Conservation (phyloP, 768 basidiomycete species). For the Austroboletus eburneus region DNA sequence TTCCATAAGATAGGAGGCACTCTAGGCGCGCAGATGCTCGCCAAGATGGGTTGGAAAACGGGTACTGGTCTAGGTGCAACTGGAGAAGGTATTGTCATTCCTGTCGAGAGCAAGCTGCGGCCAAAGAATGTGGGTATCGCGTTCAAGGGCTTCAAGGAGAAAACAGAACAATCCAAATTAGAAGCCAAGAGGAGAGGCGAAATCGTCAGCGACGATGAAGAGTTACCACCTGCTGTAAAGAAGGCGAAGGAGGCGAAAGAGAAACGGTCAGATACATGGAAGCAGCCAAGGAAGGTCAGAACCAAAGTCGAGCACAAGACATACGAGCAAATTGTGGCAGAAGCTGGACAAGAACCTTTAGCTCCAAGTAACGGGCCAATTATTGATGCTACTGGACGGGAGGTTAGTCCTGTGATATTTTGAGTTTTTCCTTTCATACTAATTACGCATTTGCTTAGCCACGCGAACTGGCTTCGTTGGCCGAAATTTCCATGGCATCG, state of each 20-base stretch:
- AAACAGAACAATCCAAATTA: slow-evolving; percentile 76
- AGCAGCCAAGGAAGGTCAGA: slow-evolving; percentile 79
- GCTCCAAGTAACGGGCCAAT: slow-evolving; percentile 73
- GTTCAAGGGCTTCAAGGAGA: slow-evolving; percentile 82
- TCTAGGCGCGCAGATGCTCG: slow-evolving; percentile 85
- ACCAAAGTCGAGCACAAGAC: slow-evolving; percentile 90
- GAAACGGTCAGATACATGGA: slow-evolving; percentile 79
- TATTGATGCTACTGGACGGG: slow-evolving; percentile 91
- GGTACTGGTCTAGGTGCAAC: slow-evolving; percentile 72
- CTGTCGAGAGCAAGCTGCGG: slow-evolving; percentile 79
- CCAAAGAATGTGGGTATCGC: slow-evolving; percentile 87
- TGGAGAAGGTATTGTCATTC: slow-evolving; percentile 83
- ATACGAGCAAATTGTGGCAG: slow-evolving; percentile 92
- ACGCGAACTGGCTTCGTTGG: slow-evolving; percentile 82
- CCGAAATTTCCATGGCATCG: slow-evolving; percentile 66
- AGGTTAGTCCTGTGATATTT: slow-evolving; percentile 47
- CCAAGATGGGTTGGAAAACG: slow-evolving; percentile 93
- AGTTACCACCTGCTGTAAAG: slow-evolving; percentile 15
- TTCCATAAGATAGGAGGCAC: slow-evolving; percentile 74
- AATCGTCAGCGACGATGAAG: slow-evolving; percentile 69
- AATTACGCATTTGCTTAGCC: slow-evolving; percentile 44
- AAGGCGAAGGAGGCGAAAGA: slow-evolving; percentile 53
- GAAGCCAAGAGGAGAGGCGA: slow-evolving; percentile 79
- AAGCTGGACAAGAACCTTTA: slow-evolving; percentile 63
- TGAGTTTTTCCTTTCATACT: not conserved